Conservation (phyloP, 1,284 basidiomycete species). For the Ganoderma lucidum region DNA sequence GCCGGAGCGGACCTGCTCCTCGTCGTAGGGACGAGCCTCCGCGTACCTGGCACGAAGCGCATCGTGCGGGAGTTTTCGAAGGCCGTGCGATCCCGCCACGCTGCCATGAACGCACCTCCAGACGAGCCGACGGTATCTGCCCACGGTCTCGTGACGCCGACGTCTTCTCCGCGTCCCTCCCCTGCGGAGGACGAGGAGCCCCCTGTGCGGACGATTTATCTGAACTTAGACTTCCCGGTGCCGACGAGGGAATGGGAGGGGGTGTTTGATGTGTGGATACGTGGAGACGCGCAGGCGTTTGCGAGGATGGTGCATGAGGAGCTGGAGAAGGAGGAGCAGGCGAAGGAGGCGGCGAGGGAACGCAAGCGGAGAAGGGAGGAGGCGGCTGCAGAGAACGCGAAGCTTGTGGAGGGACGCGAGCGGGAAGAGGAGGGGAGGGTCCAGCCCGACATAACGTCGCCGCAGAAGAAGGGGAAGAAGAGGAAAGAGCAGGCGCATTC, state of each 20-base stretch:
- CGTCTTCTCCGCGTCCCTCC: constrained; percentile 51
- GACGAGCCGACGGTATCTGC: constrained; percentile 33
- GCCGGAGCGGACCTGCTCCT: constrained; percentile 85
- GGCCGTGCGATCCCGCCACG: constrained; percentile 66
- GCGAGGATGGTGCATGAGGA: constrained; percentile 65
- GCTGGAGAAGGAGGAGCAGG: constrained; percentile 50
- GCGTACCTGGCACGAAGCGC: constrained; percentile 92
- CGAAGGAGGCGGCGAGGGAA: constrained; percentile 25
- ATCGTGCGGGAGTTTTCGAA: constrained; percentile 93
- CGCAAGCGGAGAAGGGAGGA: constrained; percentile 28
- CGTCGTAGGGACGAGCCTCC: constrained; percentile 91
- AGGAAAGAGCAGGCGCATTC: constrained; percentile 29
- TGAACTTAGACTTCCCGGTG: constrained; percentile 91
- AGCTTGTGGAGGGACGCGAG: constrained; percentile 20
- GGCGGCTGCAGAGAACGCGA: constrained; percentile 23
- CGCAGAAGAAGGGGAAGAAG: constrained; percentile 34
- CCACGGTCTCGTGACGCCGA: constrained; percentile 46
- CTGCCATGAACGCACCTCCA: constrained; percentile 36
- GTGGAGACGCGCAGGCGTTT: constrained; percentile 89
- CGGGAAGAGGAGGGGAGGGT: constrained; percentile 14
- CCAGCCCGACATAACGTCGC: constrained; percentile 19
- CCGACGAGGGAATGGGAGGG: constrained; percentile 90
- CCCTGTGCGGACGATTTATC: constrained; percentile 78
- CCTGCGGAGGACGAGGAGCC: constrained; percentile 54
- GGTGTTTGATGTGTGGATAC: constrained; percentile 91